Evolutionary conservation across 805 yeast species (phyloP), one percentile per base, ranked within the genome.

Genomic region (Saturnispora besseyi): DNA sequence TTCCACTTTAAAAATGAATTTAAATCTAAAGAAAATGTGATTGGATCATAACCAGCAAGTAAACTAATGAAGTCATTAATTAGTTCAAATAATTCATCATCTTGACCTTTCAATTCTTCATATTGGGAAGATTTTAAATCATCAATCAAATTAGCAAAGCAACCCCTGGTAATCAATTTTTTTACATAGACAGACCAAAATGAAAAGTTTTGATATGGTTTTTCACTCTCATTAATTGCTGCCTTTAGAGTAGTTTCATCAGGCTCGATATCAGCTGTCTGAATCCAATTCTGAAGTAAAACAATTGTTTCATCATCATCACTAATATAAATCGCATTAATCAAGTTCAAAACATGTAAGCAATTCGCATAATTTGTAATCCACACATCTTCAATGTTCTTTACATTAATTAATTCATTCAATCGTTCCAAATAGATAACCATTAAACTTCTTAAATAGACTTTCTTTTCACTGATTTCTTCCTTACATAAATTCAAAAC

Each of bases 231-330:
- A 31, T 61, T 59, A 57, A 74, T 64, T 9, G 75, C 75, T 41
- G 63, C 69, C 47, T 78, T 75, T 4, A 76, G 69, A 31, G 76
- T 63, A 28, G 73, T 77, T 18, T 70, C 69, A 51, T 74, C 78
- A 1, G 90, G 90, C 55, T 78, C 77, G 5, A 82, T 80, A 60
- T 84, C 87, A 30, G 82, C 80, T 50, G 78, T 72, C 59, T 85
- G 85, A 26, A 82, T 70, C 93, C 93, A 85, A 44, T 71, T 73
- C 13, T 74, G 63, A 33, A 81, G 63, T 37, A 71, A 59, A 44
- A 69, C 68, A 30, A 81, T 73, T 54, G 70, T 69, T 45, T 62
- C 67, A 50, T 71, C 67, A 11, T 64, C 60, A 15, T 71, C 68
- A 2, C 70, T 58, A 55, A 79, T 81, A 56, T 72, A 69, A 34